A percentile compares a stretch with the other conserved stretches of the same genome.
Evolutionary conservation across 1,139 yeast genomes (phyloP).

Genomic region (Saccharomycopsis crataegensis): DNA sequence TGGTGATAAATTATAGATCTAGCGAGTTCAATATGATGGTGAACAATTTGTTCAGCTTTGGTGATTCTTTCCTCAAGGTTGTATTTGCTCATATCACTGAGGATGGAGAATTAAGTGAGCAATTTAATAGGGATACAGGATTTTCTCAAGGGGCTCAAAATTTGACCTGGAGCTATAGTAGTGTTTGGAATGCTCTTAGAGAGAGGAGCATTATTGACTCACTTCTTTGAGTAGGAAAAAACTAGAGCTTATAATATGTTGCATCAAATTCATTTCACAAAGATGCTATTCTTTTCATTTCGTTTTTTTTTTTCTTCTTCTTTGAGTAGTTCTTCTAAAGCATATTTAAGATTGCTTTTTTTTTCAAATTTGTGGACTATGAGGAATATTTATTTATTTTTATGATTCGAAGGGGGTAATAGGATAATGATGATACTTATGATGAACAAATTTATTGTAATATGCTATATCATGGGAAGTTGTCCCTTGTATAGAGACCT

Average conservation of each 20-base stretch:
- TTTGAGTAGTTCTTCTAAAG: background rate
- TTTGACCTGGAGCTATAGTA: slow-evolving; percentile 87
- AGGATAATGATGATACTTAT: no score
- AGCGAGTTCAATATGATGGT: slow-evolving; percentile 28
- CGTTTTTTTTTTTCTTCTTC: background rate
- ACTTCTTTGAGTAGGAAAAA: background rate
- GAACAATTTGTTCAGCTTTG: slow-evolving; percentile 43
- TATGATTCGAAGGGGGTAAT: no score
- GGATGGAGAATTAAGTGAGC: slow-evolving; percentile 83
- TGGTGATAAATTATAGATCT: slow-evolving; percentile 23
- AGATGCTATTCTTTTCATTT: background rate
- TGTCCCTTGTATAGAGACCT: no score
- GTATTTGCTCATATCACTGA: slow-evolving; percentile 64
- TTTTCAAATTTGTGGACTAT: no score
- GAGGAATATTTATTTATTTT: no score
- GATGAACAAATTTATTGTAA: no score
- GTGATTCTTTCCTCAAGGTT: slow-evolving; percentile 71
- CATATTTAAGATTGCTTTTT: no score
- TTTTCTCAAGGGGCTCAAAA: slow-evolving; percentile 82
- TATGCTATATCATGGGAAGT: no score
- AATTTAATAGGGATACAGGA: slow-evolving; percentile 74
- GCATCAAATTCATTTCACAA: background rate
- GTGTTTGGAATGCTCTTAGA: slow-evolving; percentile 65
- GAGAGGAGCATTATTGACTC: slow-evolving; percentile 37
- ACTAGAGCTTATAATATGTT: no score